A percentile compares a stretch with the other conserved stretches of the same genome.
These are phyloP conservation scores for Hymenoscyphus infarciens DNA, from an alignment of 2,329 filamentous ascomycete species.

Conservation along the genomic window DNA sequence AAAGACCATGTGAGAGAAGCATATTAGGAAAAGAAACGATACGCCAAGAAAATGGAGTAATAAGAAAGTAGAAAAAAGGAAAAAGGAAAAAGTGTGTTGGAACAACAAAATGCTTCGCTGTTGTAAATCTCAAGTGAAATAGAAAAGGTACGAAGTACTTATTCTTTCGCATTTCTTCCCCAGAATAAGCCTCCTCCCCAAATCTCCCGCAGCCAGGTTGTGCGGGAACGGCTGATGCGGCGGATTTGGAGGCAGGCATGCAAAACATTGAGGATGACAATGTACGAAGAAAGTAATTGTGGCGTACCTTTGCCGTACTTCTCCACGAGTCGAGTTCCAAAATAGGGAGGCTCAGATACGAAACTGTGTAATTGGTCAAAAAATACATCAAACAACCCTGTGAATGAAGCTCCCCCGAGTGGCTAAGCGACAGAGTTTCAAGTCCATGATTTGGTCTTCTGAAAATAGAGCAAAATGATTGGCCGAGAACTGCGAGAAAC, in stretches of 20 bases:
- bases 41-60: not conserved
- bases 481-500: not conserved
- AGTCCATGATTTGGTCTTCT: not conserved
- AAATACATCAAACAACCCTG: not conserved
- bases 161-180: not conserved
- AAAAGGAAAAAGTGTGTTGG: conserved; percentile 2
- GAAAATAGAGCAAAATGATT: not conserved
- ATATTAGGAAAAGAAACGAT: not conserved
- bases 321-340: not conserved
- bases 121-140: not conserved
- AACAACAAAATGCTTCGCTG: not conserved
- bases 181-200: not conserved
- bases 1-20: not conserved
- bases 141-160: not conserved
- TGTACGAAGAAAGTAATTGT: not conserved
- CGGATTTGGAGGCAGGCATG: not conserved
- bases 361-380: not conserved
- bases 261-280: not conserved
- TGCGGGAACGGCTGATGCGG: conserved; percentile 1
- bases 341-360: not conserved
- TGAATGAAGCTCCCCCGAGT: not conserved
- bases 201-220: not conserved
- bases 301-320: not conserved
- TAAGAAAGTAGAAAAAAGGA: not conserved
- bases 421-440: not conserved